A percentile compares a stretch with the other conserved stretches of the same genome.
Conservation (phyloP, 1,284 basidiomycete genomes). For the Mycosarcoma maydis region DNA sequence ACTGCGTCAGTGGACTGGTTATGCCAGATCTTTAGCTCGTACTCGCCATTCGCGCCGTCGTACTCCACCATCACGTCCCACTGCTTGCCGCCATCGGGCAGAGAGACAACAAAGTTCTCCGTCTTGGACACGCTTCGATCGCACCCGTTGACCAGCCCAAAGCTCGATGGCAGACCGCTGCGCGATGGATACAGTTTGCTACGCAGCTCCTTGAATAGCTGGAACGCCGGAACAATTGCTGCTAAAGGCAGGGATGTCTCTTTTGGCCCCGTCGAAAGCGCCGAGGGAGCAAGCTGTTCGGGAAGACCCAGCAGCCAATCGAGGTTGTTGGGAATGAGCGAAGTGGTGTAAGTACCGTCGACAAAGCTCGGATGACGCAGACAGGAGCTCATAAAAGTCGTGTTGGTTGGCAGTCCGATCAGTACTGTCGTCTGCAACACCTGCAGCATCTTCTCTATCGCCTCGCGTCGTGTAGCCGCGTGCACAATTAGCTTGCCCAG, state of each 20-base stretch:
- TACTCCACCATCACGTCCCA: constrained; percentile 6
- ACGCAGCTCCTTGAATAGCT: constrained; percentile 3
- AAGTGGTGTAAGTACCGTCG: constrained; percentile 3
- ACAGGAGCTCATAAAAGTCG: constrained; percentile 3
- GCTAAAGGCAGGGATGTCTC: background rate
- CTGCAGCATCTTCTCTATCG: constrained; percentile 59
- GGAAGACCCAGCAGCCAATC: constrained; percentile 4
- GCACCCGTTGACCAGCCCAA: constrained; percentile 1
- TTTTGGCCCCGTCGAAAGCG: constrained; percentile 2
- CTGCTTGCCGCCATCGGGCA: constrained; percentile 4
- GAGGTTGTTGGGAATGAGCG: constrained; percentile 4
- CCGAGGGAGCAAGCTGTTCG: background rate
- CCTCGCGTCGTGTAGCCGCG: constrained; percentile 69
- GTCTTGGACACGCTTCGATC: constrained; percentile 9
- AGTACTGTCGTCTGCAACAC: constrained; percentile 1
- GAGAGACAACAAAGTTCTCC: constrained; percentile 3
- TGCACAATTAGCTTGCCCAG: constrained; percentile 69
- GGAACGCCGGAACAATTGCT: background rate
- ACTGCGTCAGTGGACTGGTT: background rate
- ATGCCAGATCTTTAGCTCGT: constrained; percentile 1
- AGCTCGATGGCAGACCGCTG: background rate
- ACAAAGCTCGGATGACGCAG: background rate
- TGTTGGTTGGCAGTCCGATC: constrained; percentile 3
- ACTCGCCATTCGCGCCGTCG: constrained; percentile 1
- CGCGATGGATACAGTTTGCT: constrained; percentile 3